Percentiles rank a stretch among this genome's conserved stretches.
Evolutionary conservation across 192 early-diverging fungal genomes (phyloP).

Genomic region (Linnemannia schmuckeri): DNA sequence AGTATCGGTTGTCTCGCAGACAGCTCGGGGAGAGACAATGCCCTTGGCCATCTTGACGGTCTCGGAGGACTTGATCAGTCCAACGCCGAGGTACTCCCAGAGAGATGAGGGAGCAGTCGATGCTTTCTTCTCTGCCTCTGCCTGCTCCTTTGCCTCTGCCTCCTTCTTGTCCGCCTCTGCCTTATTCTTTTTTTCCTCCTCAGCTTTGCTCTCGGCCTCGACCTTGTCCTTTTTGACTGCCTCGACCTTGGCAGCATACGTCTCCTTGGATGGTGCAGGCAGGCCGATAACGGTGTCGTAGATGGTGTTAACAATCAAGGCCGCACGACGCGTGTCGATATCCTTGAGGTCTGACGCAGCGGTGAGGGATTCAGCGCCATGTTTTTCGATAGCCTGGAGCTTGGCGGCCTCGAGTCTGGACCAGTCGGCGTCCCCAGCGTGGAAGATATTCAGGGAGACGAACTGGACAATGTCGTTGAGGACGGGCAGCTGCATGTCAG

Average conservation of each 20-base stretch:
- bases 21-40: conserved; percentile 20
- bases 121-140: neutral
- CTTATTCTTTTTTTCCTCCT: neutral
- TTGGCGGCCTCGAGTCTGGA: conserved; percentile 30
- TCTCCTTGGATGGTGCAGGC: conserved; percentile 34
- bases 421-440: conserved; percentile 32
- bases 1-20: conserved; percentile 49
- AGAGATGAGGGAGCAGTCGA: neutral
- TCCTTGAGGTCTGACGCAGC: conserved; percentile 18
- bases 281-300: conserved; percentile 45
- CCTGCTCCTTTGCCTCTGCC: neutral
- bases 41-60: conserved; percentile 27
- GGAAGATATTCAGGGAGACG: conserved; percentile 32
- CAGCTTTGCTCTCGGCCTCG: neutral
- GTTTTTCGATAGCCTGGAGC: conserved; percentile 30
- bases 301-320: conserved; percentile 30
- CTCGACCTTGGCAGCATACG: conserved; percentile 7
- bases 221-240: neutral
- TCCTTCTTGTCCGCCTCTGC: neutral
- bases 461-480: conserved; percentile 41
- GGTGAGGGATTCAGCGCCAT: conserved; percentile 26
- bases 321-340: conserved; percentile 17
- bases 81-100: conserved; percentile 40
- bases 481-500: conserved; percentile 19
- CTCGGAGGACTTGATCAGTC: conserved; percentile 50